Percentiles rank a stretch among this genome's conserved stretches.
phyloP scores from a whole-genome alignment of 495 filamentous ascomycete species.

The Aspergillus steynii region DNA sequence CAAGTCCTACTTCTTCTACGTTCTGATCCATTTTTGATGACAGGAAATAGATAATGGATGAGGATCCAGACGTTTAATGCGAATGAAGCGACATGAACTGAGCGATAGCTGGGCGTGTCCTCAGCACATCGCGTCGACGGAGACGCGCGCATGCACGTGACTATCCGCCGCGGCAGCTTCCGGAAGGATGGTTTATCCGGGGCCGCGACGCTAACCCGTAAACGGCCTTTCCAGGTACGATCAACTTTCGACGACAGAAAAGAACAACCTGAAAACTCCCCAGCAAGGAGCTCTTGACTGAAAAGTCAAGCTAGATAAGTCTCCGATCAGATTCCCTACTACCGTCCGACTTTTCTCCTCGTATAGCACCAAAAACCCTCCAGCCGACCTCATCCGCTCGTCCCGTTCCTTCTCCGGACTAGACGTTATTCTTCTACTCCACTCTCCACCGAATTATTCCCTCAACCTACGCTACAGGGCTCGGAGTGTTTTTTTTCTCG shows the following conservation, averaged over 20 bases:
- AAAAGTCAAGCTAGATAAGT: not conserved
- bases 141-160: not conserved
- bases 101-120: not conserved
- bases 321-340: not conserved
- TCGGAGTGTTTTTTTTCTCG: slow-evolving; percentile 1
- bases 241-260: not conserved
- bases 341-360: not conserved
- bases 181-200: not conserved
- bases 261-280: not conserved
- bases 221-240: not conserved
- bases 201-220: not conserved
- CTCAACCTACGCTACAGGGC: no score
- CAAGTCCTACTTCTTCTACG: slow-evolving; percentile 36
- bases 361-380: not conserved
- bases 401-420: not conserved
- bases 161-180: not conserved
- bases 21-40: slow-evolving; percentile 32
- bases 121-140: not conserved
- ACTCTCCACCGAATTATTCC: not conserved
- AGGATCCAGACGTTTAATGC: no score
- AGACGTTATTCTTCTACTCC: not conserved
- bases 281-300: no score
- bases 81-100: not conserved
- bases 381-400: not conserved
- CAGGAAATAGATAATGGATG: not conserved